Evolutionary conservation across 768 basidiomycete genomes (phyloP).

Genomic region (Trametes maxima): DNA sequence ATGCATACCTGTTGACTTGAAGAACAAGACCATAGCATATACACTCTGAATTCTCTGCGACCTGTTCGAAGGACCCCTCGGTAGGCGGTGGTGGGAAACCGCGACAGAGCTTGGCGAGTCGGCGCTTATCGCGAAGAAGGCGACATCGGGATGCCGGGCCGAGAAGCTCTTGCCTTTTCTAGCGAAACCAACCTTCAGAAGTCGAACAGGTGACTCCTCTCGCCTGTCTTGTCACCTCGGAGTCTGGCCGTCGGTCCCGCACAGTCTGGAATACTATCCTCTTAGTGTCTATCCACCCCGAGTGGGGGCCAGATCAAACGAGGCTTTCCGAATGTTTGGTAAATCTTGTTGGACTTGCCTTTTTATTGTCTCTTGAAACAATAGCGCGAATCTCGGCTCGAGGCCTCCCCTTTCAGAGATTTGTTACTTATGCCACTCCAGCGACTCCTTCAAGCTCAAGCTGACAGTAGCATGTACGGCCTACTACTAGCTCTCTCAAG

Average conservation of each 20-base stretch:
- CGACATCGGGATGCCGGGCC: neutral
- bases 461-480: neutral
- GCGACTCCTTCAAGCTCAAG: neutral
- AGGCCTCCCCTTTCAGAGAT: constrained; percentile 4
- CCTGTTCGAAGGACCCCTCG: neutral
- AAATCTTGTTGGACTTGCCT: constrained; percentile 2
- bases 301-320: neutral
- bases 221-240: neutral
- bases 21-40: constrained; percentile 54
- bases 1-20: constrained; percentile 51
- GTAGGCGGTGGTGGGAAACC: neutral
- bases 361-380: constrained; percentile 19
- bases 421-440: neutral
- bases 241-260: neutral
- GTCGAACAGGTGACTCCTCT: neutral
- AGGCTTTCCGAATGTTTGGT: constrained; percentile 1
- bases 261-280: neutral
- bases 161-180: constrained; percentile 7
- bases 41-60: neutral
- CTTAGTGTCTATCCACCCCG: neutral
- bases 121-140: neutral
- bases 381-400: constrained; percentile 4
- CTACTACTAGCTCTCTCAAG: neutral
- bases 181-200: neutral
- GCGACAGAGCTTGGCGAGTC: neutral